Conservation (phyloP, 1,139 yeast genomes). For the Blastobotrys elegans region DNA sequence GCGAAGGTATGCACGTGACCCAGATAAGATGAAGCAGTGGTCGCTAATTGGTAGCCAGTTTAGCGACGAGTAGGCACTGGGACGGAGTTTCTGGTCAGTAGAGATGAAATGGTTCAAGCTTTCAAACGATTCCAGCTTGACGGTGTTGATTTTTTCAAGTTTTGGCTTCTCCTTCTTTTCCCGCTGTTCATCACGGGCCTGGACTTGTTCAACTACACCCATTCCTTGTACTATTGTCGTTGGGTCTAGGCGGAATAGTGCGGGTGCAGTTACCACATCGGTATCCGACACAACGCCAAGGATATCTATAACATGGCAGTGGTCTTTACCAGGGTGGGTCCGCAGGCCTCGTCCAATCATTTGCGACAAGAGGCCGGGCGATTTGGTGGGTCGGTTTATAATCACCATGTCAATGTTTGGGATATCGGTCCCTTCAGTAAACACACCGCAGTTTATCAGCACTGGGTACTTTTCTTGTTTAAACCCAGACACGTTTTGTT, state of each 20-base stretch:
- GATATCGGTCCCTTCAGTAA: slow-evolving; percentile 94
- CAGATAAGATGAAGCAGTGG: slow-evolving; percentile 18
- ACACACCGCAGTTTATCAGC: slow-evolving; percentile 79
- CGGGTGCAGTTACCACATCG: slow-evolving; percentile 61
- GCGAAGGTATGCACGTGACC: slow-evolving; percentile 18
- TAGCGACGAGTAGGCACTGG: slow-evolving; percentile 8
- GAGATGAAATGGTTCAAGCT: slow-evolving; percentile 17
- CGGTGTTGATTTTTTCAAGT: slow-evolving; percentile 8
- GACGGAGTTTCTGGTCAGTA: slow-evolving; percentile 1
- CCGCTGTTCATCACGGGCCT: slow-evolving; percentile 6
- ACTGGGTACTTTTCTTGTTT: slow-evolving; percentile 61
- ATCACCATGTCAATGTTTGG: slow-evolving; percentile 83
- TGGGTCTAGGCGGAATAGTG: slow-evolving; percentile 44
- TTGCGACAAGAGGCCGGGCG: slow-evolving; percentile 67
- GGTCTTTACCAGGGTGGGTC: slow-evolving; percentile 51
- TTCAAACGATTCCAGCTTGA: slow-evolving; percentile 20
- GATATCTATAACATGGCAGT: slow-evolving; percentile 75
- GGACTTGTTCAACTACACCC: slow-evolving; percentile 10
- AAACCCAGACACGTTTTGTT: slow-evolving; percentile 52
- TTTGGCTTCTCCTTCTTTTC: slow-evolving; percentile 5
- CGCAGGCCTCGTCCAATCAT: slow-evolving; percentile 93
- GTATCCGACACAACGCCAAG: slow-evolving; percentile 51
- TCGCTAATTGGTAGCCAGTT: slow-evolving; percentile 23
- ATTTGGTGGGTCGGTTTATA: slow-evolving; percentile 75
- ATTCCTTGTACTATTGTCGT: slow-evolving; percentile 9